These are phyloP conservation scores for Thalassiosira delicatula DNA, from an alignment of 352 stramenopile species.

Conservation along the genomic window DNA sequence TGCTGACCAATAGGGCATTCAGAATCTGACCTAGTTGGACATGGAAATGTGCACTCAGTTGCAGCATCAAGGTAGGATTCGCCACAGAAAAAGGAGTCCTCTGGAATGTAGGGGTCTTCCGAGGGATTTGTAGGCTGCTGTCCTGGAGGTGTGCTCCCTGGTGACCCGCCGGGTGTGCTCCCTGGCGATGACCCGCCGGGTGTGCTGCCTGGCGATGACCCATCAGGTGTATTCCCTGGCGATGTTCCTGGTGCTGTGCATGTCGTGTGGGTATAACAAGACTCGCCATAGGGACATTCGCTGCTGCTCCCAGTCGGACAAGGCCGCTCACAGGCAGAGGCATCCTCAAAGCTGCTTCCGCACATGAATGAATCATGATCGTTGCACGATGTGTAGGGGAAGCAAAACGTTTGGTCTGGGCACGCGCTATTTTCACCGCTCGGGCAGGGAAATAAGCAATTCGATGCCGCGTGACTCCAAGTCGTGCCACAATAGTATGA, in stretches of 20 bases:
- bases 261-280: slow-evolving; percentile 39
- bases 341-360: slow-evolving; percentile 62
- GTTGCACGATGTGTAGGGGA: slow-evolving; percentile 61
- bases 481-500: slow-evolving; percentile 59
- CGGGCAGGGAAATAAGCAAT: slow-evolving; percentile 62
- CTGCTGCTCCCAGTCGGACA: slow-evolving; percentile 44
- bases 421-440: slow-evolving; percentile 41
- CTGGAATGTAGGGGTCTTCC: slow-evolving; percentile 25
- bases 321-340: slow-evolving; percentile 48
- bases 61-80: slow-evolving; percentile 53
- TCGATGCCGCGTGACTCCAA: slow-evolving; percentile 63
- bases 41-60: slow-evolving; percentile 47
- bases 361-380: slow-evolving; percentile 65
- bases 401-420: slow-evolving; percentile 58
- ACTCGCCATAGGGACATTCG: slow-evolving; percentile 33
- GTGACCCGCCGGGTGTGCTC: background rate
- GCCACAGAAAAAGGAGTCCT: slow-evolving; percentile 55
- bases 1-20: slow-evolving; percentile 44
- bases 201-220: background rate
- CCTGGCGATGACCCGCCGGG: background rate
- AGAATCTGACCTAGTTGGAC: slow-evolving; percentile 40
- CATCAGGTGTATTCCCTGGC: background rate
- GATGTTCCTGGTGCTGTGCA: slow-evolving; percentile 35
- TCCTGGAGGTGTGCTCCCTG: background rate
- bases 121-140: background rate